Evolutionary conservation across 2,329 filamentous ascomycete species (phyloP), one percentile per base, ranked within the genome.

Genomic region (Colletotrichum magnum): DNA sequence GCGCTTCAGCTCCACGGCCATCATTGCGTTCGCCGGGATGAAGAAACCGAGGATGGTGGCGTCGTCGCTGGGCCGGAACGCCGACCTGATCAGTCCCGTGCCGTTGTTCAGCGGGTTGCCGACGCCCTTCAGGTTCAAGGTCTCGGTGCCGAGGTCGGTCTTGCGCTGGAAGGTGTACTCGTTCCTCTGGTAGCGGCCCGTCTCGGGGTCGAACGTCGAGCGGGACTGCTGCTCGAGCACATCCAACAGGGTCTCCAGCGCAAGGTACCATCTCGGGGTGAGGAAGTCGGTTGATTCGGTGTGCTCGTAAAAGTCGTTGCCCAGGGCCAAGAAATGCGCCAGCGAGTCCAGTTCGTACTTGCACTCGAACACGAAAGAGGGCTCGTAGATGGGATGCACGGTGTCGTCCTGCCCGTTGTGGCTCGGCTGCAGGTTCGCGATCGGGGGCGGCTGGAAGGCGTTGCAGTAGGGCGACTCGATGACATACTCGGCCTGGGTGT

Each of bases 331-430:
- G 79, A 99, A 99, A 77, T 97, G 92, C 0, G 95, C 96, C 0
- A 99, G 86, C 9, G 95, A 98, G 81, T 99, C 96, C 24, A 99
- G 90, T 83, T 99, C 96, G 81, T 98, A 99, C 82, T 99, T 99
- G 88, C 96, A 99, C 81, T 99, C 96, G 73, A 98, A 99, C 4
- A 99, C 96, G 57, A 91, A 88, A 0, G 86, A 89, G 0, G 92
- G 92, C 76, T 98, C 94, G 77, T 97, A 98, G 0, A 86, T 85
- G 0, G 96, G 96, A 75, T 97, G 94, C 0, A 99, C 96, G 9
- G 78, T 81, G 76, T 99, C 96, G 21, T 92, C 88, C 78, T 97
- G 93, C 3, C 93, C 93, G 75, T 95, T 97, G 74, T 88, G 87
- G 16, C 90, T 91, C 6, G 92, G 84, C 4, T 86, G 82, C 1